These are phyloP conservation scores for Coemansia sp. DNA, from an alignment of 192 early-diverging fungal genomes.

Conservation along the genomic window DNA sequence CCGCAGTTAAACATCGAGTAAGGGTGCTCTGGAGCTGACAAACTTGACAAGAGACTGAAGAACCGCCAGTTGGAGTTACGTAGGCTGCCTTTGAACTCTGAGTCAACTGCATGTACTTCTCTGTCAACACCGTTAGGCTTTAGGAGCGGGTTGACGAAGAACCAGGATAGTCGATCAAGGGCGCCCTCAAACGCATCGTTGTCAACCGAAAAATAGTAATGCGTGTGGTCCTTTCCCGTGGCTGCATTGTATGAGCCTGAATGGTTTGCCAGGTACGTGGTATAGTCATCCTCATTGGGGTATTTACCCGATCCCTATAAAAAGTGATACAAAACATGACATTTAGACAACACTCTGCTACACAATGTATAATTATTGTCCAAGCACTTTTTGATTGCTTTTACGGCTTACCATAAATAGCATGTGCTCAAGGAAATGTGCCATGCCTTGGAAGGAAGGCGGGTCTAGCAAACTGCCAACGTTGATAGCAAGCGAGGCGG, in stretches of 20 bases:
- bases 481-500: slow-evolving; percentile 62
- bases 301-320: slow-evolving; percentile 64
- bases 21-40: slow-evolving; percentile 66
- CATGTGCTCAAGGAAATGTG: slow-evolving; percentile 72
- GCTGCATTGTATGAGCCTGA: slow-evolving; percentile 33
- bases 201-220: slow-evolving; percentile 18
- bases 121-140: slow-evolving; percentile 74
- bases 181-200: slow-evolving; percentile 57
- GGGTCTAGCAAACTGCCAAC: slow-evolving; percentile 63
- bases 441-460: slow-evolving; percentile 61
- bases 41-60: not conserved
- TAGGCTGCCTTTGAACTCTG: slow-evolving; percentile 85
- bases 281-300: slow-evolving; percentile 66
- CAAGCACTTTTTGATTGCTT: no score
- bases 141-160: slow-evolving; percentile 86
- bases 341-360: not conserved
- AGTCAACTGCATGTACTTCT: slow-evolving; percentile 88
- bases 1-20: slow-evolving; percentile 81
- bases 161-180: slow-evolving; percentile 71
- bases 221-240: slow-evolving; percentile 18
- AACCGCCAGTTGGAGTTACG: slow-evolving; percentile 60
- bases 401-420: slow-evolving; percentile 54
- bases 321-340: not conserved
- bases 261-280: slow-evolving; percentile 24
- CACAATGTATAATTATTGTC: no score